phyloP scores from a whole-genome alignment of 495 filamentous ascomycete species.

The Lophium mytilinum region DNA sequence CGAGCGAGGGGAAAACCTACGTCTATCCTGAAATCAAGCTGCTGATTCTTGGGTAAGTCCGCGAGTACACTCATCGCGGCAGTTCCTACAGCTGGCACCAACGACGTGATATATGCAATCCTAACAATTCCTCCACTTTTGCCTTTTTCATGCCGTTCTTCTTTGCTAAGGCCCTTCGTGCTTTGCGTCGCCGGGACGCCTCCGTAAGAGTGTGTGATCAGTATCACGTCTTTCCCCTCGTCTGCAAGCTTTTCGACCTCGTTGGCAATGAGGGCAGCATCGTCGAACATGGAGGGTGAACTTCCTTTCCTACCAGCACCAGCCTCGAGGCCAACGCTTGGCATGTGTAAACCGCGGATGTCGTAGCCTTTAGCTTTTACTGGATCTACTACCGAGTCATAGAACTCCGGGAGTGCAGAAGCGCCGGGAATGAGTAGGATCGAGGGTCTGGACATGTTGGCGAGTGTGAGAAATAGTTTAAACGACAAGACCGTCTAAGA shows the following conservation, averaged over 20 bases:
- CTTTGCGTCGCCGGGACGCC: conserved; percentile 1
- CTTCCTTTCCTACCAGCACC: background rate
- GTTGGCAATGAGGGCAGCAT: conserved; percentile 7
- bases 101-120: conserved; percentile 12
- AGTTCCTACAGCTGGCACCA: conserved; percentile 6
- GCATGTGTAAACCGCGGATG: background rate
- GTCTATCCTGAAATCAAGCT: background rate
- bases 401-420: background rate
- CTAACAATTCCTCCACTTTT: conserved; percentile 17
- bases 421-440: background rate
- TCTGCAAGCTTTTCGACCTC: conserved; percentile 9
- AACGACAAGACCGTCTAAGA: background rate
- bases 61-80: background rate
- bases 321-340: conserved; percentile 1
- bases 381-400: background rate
- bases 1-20: no score
- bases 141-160: conserved; percentile 5
- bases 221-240: conserved; percentile 15
- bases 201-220: conserved; percentile 18
- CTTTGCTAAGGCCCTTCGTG: conserved; percentile 14
- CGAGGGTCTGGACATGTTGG: background rate
- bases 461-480: background rate
- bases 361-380: background rate
- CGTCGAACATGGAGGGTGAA: conserved; percentile 14
- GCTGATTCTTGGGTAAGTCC: background rate